Percentiles rank a stretch among this genome's conserved stretches.
These are phyloP conservation scores for Aciculosporium take DNA, from an alignment of 2,329 filamentous ascomycete genomes.

Conservation along the genomic window DNA sequence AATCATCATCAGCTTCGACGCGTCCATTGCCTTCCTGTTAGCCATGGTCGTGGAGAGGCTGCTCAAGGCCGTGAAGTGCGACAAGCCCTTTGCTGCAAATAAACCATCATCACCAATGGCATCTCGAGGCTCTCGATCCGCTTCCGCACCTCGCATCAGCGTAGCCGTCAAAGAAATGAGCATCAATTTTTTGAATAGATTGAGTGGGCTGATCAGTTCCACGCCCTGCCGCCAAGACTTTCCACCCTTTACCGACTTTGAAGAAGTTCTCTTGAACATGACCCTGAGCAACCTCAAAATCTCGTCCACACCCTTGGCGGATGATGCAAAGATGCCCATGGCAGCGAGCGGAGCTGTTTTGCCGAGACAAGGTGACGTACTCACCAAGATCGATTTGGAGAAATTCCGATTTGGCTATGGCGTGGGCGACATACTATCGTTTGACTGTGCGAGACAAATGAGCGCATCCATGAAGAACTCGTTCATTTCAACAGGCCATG, in stretches of 20 bases:
- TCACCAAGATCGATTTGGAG: conserved; percentile 32
- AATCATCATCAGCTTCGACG: conserved; percentile 38
- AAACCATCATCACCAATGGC: conserved; percentile 8
- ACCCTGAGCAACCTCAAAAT: conserved; percentile 30
- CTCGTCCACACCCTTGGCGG: conserved; percentile 5
- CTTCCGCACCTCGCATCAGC: conserved; percentile 24
- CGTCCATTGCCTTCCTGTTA: conserved; percentile 40
- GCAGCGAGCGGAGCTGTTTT: conserved; percentile 2
- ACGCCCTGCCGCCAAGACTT: conserved; percentile 30
- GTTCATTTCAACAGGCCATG: conserved; percentile 41
- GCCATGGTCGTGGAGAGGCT: conserved; percentile 36
- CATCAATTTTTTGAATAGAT: conserved; percentile 39
- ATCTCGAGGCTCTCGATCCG: conserved; percentile 2
- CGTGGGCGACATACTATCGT: conserved; percentile 48
- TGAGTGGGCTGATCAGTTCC: conserved; percentile 37
- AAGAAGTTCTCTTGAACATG: conserved; percentile 38
- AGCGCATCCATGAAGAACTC: conserved; percentile 44
- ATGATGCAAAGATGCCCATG: not conserved
- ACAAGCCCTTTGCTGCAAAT: conserved; percentile 6
- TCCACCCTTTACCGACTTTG: conserved; percentile 24
- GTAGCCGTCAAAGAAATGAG: conserved; percentile 35
- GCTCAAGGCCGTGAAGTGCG: conserved; percentile 27
- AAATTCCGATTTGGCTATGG: conserved; percentile 50
- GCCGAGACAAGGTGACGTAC: conserved; percentile 11
- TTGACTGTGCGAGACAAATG: conserved; percentile 43